These are phyloP conservation scores for Zymoseptoria brevis DNA, from an alignment of 2,329 filamentous ascomycete species.

Conservation along the genomic window DNA sequence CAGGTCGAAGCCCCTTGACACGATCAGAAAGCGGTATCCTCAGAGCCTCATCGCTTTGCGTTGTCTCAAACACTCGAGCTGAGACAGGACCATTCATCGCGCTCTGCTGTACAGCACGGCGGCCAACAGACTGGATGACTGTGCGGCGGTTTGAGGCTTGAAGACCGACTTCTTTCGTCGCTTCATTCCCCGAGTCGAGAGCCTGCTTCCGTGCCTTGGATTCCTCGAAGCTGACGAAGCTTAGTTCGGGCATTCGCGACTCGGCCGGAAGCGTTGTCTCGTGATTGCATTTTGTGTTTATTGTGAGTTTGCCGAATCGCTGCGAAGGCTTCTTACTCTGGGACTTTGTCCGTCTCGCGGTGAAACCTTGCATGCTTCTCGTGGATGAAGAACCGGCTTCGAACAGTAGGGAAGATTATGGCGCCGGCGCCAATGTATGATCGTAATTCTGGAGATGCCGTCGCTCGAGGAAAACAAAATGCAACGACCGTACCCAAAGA, in stretches of 20 bases:
- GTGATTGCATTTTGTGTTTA: conserved; percentile 61
- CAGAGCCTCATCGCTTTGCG: conserved; percentile 39
- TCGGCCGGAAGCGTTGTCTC: conserved; percentile 36
- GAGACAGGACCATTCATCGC: not conserved
- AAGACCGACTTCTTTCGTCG: not conserved
- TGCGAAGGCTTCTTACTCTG: conserved; percentile 5
- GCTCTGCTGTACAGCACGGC: not conserved
- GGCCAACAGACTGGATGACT: not conserved
- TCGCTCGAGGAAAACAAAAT: not conserved
- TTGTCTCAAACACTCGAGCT: not conserved
- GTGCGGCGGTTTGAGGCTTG: not conserved
- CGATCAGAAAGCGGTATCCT: conserved; percentile 17
- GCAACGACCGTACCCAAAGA: not conserved
- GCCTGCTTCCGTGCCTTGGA: conserved; percentile 14
- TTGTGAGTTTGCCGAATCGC: conserved; percentile 14
- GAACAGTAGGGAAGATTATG: not conserved
- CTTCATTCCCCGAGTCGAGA: not conserved
- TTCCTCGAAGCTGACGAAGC: conserved; percentile 19
- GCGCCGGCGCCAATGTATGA: not conserved
- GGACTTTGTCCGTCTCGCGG: not conserved
- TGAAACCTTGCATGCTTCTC: conserved; percentile 1
- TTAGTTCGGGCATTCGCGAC: conserved; percentile 20
- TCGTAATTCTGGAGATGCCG: not conserved
- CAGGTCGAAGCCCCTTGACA: conserved; percentile 21
- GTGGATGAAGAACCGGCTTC: not conserved